A percentile compares a stretch with the other conserved stretches of the same genome.
phyloP scores from a whole-genome alignment of 768 basidiomycete species.

The Amanita phalloides region DNA sequence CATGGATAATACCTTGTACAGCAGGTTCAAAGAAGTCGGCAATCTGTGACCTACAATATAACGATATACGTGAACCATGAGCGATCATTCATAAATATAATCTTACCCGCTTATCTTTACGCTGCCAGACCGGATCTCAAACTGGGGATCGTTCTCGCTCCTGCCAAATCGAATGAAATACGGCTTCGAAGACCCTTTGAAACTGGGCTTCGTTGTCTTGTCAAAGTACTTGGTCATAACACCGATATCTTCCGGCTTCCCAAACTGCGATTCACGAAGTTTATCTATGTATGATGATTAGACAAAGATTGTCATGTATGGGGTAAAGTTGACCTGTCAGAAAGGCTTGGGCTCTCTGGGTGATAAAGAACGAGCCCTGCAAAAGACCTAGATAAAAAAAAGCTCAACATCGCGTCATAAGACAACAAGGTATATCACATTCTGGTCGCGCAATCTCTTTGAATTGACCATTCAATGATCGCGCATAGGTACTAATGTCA shows the following conservation, averaged over 20 bases:
- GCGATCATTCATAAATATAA: background rate
- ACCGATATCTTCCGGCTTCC: background rate
- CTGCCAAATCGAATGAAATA: constrained; percentile 39
- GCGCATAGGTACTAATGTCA: background rate
- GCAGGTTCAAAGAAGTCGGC: constrained; percentile 5
- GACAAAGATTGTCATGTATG: background rate
- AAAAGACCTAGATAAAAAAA: background rate
- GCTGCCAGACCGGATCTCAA: constrained; percentile 34
- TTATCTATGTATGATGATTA: constrained; percentile 15
- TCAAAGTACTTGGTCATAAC: constrained; percentile 15
- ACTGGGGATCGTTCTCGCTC: constrained; percentile 27
- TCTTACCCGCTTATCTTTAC: constrained; percentile 4
- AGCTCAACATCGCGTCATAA: constrained; percentile 8
- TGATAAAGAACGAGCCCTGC: constrained; percentile 5
- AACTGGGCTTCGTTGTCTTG: constrained; percentile 34
- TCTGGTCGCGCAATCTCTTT: background rate
- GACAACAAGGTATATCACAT: constrained; percentile 9
- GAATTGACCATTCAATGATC: background rate
- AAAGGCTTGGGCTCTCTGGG: background rate
- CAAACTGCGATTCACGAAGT: background rate
- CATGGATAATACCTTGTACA: background rate
- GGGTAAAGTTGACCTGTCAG: background rate
- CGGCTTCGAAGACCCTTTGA: constrained; percentile 19
- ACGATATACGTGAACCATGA: background rate
- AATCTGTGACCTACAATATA: constrained; percentile 1